Conservation (phyloP, 495 filamentous ascomycete genomes). For the Aspergillus egyptiacus region DNA sequence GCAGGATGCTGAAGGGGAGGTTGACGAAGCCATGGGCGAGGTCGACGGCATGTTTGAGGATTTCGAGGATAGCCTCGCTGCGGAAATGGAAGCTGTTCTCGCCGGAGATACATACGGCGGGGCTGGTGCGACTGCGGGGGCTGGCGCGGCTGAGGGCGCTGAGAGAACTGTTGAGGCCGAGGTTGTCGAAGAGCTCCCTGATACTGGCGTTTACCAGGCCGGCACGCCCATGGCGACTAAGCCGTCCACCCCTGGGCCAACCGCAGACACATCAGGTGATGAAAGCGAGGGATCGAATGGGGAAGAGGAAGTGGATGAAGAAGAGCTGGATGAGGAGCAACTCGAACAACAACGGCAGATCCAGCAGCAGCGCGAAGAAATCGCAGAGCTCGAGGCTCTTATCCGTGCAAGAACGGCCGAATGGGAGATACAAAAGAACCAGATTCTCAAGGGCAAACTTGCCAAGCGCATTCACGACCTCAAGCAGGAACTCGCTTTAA, state of each 20-base stretch:
- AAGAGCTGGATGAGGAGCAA: slow-evolving; percentile 53
- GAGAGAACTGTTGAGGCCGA: slow-evolving; percentile 16
- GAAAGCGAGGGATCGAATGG: slow-evolving; percentile 53
- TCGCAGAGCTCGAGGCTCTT: slow-evolving; percentile 42
- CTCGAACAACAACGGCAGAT: slow-evolving; percentile 43
- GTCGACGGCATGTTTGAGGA: slow-evolving; percentile 50
- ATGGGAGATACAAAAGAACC: slow-evolving; percentile 38
- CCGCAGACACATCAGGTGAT: slow-evolving; percentile 36
- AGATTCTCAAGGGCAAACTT: slow-evolving; percentile 47
- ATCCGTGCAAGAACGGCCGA: slow-evolving; percentile 41
- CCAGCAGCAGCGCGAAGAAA: slow-evolving; percentile 46
- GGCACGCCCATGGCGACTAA: slow-evolving; percentile 31
- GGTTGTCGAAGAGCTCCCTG: slow-evolving; percentile 12
- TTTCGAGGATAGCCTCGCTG: slow-evolving; percentile 52
- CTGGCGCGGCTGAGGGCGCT: no score
- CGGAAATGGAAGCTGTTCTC: slow-evolving; percentile 50
- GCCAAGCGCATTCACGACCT: slow-evolving; percentile 42
- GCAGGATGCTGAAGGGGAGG: slow-evolving; percentile 51
- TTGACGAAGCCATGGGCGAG: slow-evolving; percentile 35
- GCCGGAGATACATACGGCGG: slow-evolving; percentile 47
- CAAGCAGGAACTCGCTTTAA: slow-evolving; percentile 43
- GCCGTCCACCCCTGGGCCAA: slow-evolving; percentile 31
- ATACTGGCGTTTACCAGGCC: slow-evolving; percentile 24
- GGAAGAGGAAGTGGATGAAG: slow-evolving; percentile 54
- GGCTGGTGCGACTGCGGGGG: no score